Conservation (phyloP, 306 rosid genomes). For the Arachis hypogaea region DNA sequence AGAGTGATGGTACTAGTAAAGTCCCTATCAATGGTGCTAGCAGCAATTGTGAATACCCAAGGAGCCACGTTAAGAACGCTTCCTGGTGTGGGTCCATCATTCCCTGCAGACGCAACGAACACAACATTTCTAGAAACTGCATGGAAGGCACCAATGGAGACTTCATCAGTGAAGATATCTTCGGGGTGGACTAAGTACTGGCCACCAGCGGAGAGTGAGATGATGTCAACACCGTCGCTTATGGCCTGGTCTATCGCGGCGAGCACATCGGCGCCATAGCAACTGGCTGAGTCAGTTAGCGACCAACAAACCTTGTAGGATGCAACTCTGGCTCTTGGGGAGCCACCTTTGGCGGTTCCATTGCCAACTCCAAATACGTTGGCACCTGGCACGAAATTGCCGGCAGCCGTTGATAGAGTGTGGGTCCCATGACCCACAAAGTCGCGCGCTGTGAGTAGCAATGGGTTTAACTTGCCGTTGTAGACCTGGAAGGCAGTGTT, state of each 20-base stretch:
- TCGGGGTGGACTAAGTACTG: not conserved
- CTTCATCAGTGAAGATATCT: constrained; percentile 25
- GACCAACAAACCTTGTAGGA: constrained; percentile 68
- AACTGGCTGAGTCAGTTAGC: not conserved
- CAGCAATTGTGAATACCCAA: constrained; percentile 57
- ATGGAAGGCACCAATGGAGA: constrained; percentile 53
- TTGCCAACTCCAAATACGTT: constrained; percentile 49
- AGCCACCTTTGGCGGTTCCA: constrained; percentile 78
- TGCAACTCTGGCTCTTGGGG: constrained; percentile 62
- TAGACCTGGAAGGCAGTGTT: constrained; percentile 27
- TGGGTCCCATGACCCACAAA: constrained; percentile 63
- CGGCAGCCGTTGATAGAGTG: constrained; percentile 68
- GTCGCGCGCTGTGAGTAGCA: constrained; percentile 42
- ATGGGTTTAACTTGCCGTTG: not conserved
- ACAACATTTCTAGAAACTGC: constrained; percentile 43
- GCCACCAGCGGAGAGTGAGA: constrained; percentile 47
- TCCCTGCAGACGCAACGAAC: constrained; percentile 58
- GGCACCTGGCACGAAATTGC: constrained; percentile 43
- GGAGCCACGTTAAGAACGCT: constrained; percentile 49
- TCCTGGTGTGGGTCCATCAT: constrained; percentile 42
- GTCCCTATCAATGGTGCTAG: constrained; percentile 55
- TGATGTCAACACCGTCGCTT: constrained; percentile 57
- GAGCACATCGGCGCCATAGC: constrained; percentile 54
- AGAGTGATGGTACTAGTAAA: constrained; percentile 43
- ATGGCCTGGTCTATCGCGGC: constrained; percentile 61